A percentile compares a stretch with the other conserved stretches of the same genome.
These are phyloP conservation scores for Colletotrichum sp. DNA, from an alignment of 2,329 filamentous ascomycete species.

Conservation along the genomic window DNA sequence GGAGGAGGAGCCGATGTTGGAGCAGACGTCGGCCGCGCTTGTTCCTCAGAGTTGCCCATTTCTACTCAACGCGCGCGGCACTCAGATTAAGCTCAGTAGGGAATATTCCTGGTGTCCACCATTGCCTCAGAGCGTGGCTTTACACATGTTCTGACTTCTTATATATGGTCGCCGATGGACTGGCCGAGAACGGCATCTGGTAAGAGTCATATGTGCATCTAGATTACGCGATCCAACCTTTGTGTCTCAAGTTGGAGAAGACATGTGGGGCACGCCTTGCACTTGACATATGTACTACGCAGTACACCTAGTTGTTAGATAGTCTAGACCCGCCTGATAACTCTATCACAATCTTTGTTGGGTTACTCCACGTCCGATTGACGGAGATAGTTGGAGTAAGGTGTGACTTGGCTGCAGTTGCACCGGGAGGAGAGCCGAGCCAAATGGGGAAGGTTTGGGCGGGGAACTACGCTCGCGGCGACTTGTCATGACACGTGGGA, in stretches of 20 bases:
- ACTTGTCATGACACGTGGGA: not conserved
- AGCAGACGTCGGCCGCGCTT: not conserved
- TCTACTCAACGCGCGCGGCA: not conserved
- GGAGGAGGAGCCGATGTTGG: not conserved
- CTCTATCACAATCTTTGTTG: not conserved
- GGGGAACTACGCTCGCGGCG: not conserved
- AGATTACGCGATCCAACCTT: not conserved
- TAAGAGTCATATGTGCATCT: constrained; percentile 1
- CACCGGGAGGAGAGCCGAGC: not conserved
- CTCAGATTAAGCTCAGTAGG: not conserved
- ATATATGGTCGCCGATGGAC: not conserved
- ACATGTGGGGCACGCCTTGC: not conserved
- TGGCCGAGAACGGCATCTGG: not conserved
- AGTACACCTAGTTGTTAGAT: not conserved
- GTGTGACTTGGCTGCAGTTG: not conserved
- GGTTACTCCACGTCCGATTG: not conserved
- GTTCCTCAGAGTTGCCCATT: not conserved
- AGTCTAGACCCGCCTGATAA: not conserved
- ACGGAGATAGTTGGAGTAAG: not conserved
- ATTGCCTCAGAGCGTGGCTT: not conserved
- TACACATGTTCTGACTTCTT: not conserved
- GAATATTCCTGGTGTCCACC: not conserved
- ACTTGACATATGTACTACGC: not conserved
- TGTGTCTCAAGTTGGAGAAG: not conserved
- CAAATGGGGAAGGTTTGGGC: not conserved